phyloP scores from a whole-genome alignment of 306 rosid genomes.

The Vigna trinervia region DNA sequence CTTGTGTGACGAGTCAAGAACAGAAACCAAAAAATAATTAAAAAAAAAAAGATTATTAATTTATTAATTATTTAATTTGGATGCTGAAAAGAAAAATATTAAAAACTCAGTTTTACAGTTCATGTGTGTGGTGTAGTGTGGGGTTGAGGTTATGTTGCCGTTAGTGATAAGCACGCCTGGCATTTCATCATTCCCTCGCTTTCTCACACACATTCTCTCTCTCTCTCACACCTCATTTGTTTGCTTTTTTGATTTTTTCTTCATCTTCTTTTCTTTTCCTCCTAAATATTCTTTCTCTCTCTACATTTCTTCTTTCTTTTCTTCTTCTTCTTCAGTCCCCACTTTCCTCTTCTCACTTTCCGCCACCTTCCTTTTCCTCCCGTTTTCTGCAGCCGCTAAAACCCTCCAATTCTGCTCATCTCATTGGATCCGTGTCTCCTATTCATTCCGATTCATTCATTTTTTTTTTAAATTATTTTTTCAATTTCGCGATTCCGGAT shows the following conservation, averaged over 20 bases:
- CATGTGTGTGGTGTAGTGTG: conserved; percentile 59
- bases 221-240: conserved; percentile 8
- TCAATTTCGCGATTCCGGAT: conserved; percentile 39
- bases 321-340: conserved; percentile 45
- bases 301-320: conserved; percentile 47
- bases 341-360: conserved; percentile 59
- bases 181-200: conserved; percentile 92
- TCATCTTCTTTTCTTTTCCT: conserved; percentile 29
- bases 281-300: conserved; percentile 52
- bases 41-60: neutral
- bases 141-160: conserved; percentile 68
- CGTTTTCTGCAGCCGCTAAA: conserved; percentile 9
- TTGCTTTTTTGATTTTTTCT: conserved; percentile 32
- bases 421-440: conserved; percentile 63
- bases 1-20: conserved; percentile 8
- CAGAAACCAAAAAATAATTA: neutral
- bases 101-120: conserved; percentile 60
- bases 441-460: conserved; percentile 42
- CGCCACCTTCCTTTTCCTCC: conserved; percentile 50
- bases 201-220: conserved; percentile 43
- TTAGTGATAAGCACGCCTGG: conserved; percentile 99
- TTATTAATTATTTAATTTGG: conserved; percentile 9
- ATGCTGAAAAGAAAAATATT: neutral
- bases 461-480: neutral
- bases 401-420: conserved; percentile 37